These are phyloP conservation scores for Magnusiomyces magnusii DNA, from an alignment of 1,139 yeast genomes.

Conservation along the genomic window DNA sequence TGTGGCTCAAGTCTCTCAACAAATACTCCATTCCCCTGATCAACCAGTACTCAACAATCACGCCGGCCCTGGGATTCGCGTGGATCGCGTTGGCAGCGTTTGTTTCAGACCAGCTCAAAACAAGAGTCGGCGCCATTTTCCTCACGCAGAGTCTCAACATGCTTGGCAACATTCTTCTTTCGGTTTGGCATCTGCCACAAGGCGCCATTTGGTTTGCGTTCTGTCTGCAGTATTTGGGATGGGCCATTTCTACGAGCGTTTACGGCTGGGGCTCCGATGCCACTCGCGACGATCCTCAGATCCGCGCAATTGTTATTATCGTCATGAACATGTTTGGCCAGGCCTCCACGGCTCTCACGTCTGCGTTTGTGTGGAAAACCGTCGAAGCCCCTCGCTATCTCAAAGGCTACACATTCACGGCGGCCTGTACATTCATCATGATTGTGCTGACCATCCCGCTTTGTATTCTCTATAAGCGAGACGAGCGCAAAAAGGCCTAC, in stretches of 20 bases:
- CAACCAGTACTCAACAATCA: slow-evolving; percentile 40
- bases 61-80: slow-evolving; percentile 47
- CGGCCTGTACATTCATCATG: slow-evolving; percentile 44
- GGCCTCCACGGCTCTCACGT: slow-evolving; percentile 20
- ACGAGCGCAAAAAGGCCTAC: slow-evolving; percentile 45
- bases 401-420: slow-evolving; percentile 48
- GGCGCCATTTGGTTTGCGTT: slow-evolving; percentile 44
- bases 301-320: slow-evolving; percentile 37
- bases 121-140: slow-evolving; percentile 51
- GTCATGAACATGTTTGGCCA: slow-evolving; percentile 38
- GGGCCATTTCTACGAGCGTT: slow-evolving; percentile 39
- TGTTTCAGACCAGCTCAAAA: slow-evolving; percentile 45
- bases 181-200: slow-evolving; percentile 42
- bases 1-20: slow-evolving; percentile 44
- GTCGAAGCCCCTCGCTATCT: slow-evolving; percentile 45
- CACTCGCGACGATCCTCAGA: slow-evolving; percentile 28
- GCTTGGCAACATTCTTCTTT: slow-evolving; percentile 39
- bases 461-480: slow-evolving; percentile 40
- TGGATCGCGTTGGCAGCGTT: slow-evolving; percentile 42
- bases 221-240: slow-evolving; percentile 39
- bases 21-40: slow-evolving; percentile 37
- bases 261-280: slow-evolving; percentile 24
- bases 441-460: slow-evolving; percentile 17
- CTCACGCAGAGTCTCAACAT: slow-evolving; percentile 46
- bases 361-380: slow-evolving; percentile 39